These are phyloP conservation scores for Leishmania lainsoni DNA, from an alignment of 208 protist genomes.

Conservation along the genomic window DNA sequence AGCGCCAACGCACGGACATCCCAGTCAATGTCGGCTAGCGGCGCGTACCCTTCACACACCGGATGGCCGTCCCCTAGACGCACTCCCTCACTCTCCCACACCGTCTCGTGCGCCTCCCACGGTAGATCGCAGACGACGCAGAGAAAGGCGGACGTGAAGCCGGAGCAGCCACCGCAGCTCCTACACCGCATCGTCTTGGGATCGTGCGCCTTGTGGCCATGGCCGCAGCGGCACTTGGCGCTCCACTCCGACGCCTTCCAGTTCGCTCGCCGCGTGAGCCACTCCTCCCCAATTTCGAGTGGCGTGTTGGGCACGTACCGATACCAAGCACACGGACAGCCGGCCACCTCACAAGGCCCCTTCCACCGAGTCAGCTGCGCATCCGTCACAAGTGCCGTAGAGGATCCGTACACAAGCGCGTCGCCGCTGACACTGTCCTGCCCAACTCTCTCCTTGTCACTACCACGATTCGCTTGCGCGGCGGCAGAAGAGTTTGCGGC, in stretches of 20 bases:
- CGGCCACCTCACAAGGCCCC: conserved; percentile 41
- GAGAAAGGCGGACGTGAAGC: conserved; percentile 63
- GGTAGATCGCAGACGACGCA: conserved; percentile 87
- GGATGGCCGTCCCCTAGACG: conserved; percentile 42
- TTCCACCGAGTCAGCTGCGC: conserved; percentile 20
- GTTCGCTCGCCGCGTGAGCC: conserved; percentile 68
- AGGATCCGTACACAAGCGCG: neutral
- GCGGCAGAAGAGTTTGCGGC: conserved; percentile 12
- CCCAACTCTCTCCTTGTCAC: neutral
- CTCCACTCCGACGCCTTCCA: conserved; percentile 70
- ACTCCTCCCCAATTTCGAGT: conserved; percentile 86
- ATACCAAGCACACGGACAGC: conserved; percentile 66
- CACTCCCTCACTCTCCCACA: conserved; percentile 75
- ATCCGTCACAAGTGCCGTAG: conserved; percentile 13
- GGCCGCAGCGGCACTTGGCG: conserved; percentile 83
- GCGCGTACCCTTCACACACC: conserved; percentile 72
- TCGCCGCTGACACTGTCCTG: neutral
- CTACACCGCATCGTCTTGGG: conserved; percentile 37
- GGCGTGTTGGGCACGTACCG: conserved; percentile 85
- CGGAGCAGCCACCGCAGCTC: conserved; percentile 52
- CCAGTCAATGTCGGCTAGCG: conserved; percentile 65
- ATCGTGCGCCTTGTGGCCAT: conserved; percentile 65
- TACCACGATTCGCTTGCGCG: neutral
- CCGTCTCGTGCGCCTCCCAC: conserved; percentile 82
- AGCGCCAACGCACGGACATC: conserved; percentile 71